Evolutionary conservation across 768 basidiomycete species (phyloP), one percentile per base, ranked within the genome.

Genomic region (Lactarius hatsudake): DNA sequence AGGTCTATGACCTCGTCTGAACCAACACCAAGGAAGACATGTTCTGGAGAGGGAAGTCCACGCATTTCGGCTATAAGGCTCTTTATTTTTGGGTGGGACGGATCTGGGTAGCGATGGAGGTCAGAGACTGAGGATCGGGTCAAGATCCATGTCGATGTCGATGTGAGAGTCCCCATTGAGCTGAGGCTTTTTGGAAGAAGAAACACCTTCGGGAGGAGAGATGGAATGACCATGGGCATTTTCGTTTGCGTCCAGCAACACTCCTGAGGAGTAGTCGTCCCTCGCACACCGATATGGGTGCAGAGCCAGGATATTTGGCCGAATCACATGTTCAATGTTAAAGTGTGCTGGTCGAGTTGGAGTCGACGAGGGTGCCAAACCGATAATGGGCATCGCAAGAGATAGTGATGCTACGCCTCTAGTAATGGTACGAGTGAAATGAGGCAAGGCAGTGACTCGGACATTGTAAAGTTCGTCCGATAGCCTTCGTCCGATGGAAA

Each of bases 201-300:
- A 15, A 8, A 3, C 7, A 38, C 53, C 36, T 17, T 64, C 32
- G 17, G 43, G 28, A 2, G 13, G 10, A 45, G 64, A 18, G 43
- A 98, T 89, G 2, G 92, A 88, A 74, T 93, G 92, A 0, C 97
- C 96, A 42, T 95, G 82, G 0, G 96, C 86, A 75, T 99, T 98
- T 80, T 99, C 97, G 78, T 99, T 99, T 17, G 97, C 97, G 72
- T 99, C 97, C 26, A 99, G 86, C 32, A 99, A 86, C 72, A 98
- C 89, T 28, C 96, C 96, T 2, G 86, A 80, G 58, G 88, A 86
- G 79, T 97, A 99, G 79, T 99, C 96, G 73, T 99, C 96, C 57
- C 97, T 83, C 0, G 97, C 97, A 73, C 95, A 98, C 36, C 96
- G 88, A 78, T 99, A 98, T 0, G 97, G 97, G 58, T 88, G 87